A percentile compares a stretch with the other conserved stretches of the same genome.
Evolutionary conservation across 2,329 filamentous ascomycete species (phyloP).

Genomic region (Tolypocladium paradoxum): DNA sequence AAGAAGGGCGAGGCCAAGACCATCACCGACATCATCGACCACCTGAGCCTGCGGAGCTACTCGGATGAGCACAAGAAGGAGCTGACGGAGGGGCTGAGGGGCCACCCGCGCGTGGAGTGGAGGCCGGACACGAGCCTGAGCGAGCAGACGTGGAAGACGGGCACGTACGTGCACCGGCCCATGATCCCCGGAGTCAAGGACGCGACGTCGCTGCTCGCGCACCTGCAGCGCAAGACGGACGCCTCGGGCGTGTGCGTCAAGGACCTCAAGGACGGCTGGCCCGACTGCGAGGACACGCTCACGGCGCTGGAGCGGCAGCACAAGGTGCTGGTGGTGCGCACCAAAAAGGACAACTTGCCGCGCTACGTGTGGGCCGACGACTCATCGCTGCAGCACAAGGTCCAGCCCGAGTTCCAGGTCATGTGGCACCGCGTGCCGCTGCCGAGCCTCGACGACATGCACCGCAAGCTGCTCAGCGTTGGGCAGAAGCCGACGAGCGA

Average conservation of each 20-base stretch:
- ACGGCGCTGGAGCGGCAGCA: conserved; percentile 66
- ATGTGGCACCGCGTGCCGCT: conserved; percentile 78
- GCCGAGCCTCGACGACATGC: conserved; percentile 65
- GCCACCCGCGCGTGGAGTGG: conserved; percentile 49
- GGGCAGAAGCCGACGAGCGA: conserved; percentile 79
- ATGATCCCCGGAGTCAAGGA: conserved; percentile 70
- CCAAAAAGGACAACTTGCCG: conserved; percentile 84
- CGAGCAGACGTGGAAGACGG: conserved; percentile 54
- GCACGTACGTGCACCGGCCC: conserved; percentile 75
- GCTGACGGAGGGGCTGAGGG: conserved; percentile 58
- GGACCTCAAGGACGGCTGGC: conserved; percentile 94
- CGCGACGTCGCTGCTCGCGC: conserved; percentile 64
- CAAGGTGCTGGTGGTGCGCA: conserved; percentile 73
- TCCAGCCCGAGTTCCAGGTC: conserved; percentile 72
- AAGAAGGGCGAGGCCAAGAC: conserved; percentile 57
- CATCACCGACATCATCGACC: conserved; percentile 68
- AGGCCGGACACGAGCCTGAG: conserved; percentile 47
- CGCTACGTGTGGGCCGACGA: conserved; percentile 86
- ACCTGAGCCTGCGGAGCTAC: conserved; percentile 60
- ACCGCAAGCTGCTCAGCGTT: conserved; percentile 63
- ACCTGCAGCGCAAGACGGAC: conserved; percentile 72
- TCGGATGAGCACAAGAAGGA: conserved; percentile 50
- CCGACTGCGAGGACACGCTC: conserved; percentile 69
- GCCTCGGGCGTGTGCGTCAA: conserved; percentile 74
- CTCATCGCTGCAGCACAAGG: conserved; percentile 58